Percentiles rank a stretch among this genome's conserved stretches.
Evolutionary conservation across 2,329 filamentous ascomycete species (phyloP).

Genomic region (Epichloe coenophiala): DNA sequence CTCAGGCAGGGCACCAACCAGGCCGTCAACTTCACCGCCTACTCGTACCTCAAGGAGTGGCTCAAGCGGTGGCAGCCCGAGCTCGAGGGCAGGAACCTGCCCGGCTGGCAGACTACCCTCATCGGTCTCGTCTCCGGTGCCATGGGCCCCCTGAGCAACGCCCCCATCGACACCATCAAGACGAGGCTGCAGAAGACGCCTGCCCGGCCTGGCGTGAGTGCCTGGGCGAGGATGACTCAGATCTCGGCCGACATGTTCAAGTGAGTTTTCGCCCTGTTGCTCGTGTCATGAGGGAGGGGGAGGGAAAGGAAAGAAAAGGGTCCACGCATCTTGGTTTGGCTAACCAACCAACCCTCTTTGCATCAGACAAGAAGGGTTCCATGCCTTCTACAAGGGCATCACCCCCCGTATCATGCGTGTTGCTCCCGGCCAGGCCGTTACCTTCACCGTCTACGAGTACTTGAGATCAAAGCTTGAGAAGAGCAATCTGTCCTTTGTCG

Average conservation of each 20-base stretch:
- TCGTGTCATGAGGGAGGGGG: not conserved
- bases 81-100: constrained; percentile 51
- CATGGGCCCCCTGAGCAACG: constrained; percentile 86
- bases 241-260: constrained; percentile 82
- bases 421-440: constrained; percentile 79
- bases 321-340: not conserved
- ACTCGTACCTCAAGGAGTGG: constrained; percentile 78
- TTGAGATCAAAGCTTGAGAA: constrained; percentile 60
- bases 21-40: constrained; percentile 97
- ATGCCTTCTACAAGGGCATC: constrained; percentile 98
- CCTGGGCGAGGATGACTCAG: constrained; percentile 59
- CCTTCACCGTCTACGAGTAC: constrained; percentile 66
- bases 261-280: constrained; percentile 24
- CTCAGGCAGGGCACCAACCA: constrained; percentile 93
- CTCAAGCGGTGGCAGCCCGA: constrained; percentile 62
- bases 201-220: constrained; percentile 66
- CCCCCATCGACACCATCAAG: constrained; percentile 98
- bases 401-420: constrained; percentile 96
- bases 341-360: not conserved
- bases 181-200: constrained; percentile 86
- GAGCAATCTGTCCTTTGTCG: constrained; percentile 45
- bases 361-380: constrained; percentile 71
- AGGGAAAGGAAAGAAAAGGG: not conserved
- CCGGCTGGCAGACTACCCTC: constrained; percentile 77
- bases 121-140: constrained; percentile 87